Conservation (phyloP, 371 early-diverging fungal species). For the Massospora cicadina region DNA sequence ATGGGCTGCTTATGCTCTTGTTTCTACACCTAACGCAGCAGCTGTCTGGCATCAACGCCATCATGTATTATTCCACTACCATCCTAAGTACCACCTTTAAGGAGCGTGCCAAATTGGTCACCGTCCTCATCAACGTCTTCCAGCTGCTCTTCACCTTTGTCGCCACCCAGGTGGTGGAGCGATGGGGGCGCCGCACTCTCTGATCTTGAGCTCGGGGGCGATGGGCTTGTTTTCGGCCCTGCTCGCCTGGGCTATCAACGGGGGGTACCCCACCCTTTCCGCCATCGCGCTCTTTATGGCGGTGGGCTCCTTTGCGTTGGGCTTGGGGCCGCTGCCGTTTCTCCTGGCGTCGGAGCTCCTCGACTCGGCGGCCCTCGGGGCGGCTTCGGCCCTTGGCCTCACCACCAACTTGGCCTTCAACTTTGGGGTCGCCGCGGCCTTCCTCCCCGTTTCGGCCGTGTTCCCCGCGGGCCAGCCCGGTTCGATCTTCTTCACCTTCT, state of each 20-base stretch:
- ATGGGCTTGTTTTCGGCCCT: conserved; percentile 37
- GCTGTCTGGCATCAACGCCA: conserved; percentile 85
- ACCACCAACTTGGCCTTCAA: conserved; percentile 54
- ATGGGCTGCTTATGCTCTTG: background rate
- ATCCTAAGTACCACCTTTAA: conserved; percentile 50
- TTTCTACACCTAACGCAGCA: conserved; percentile 48
- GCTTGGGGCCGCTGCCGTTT: conserved; percentile 78
- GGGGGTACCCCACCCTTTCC: conserved; percentile 28
- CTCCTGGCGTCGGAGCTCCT: conserved; percentile 69
- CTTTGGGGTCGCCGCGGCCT: conserved; percentile 45
- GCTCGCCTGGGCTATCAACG: conserved; percentile 37
- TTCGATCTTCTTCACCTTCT: conserved; percentile 10
- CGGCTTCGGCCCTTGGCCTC: conserved; percentile 49
- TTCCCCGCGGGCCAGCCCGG: conserved; percentile 24
- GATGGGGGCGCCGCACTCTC: conserved; percentile 58
- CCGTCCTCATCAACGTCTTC: conserved; percentile 52
- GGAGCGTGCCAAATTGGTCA: conserved; percentile 37
- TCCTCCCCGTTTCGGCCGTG: conserved; percentile 37
- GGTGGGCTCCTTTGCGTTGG: conserved; percentile 74
- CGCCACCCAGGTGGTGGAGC: conserved; percentile 59
- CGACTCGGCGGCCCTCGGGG: conserved; percentile 41
- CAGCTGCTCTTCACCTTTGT: conserved; percentile 55
- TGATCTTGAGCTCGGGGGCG: conserved; percentile 39
- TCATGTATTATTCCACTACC: conserved; percentile 69
- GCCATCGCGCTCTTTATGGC: conserved; percentile 51